Evolutionary conservation across 2,329 filamentous ascomycete species (phyloP), one percentile per base, ranked within the genome.

Genomic region (Ophiosphaerella korrae): DNA sequence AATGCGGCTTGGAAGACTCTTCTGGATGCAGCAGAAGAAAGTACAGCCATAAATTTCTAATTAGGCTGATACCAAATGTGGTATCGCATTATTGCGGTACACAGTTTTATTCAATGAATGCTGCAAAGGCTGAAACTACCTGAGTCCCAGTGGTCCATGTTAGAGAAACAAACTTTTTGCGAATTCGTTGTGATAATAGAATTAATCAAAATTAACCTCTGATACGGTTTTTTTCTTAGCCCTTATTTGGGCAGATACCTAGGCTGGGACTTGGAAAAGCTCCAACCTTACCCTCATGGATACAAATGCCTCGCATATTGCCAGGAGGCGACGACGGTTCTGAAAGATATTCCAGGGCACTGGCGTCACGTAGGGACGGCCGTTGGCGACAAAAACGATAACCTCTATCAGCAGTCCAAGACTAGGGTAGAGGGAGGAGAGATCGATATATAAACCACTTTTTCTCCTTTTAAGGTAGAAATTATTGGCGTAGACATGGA

Each of bases 1-100:
- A 33, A 12, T 3, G 29, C 16, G 8, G 48, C 48, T 16, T 40
- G 48, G 29, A 39, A 50, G 13, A 42, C 39, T 18, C 39, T 50
- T 24, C n/a, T 43, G 7, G 21, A 29, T 12, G 42, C 36, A 36
- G 48, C 48, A 33, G 48, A 45, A 35, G 26, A 38, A 8, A 45
- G 42, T 33, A 39, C 48, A 14, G 42, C 41, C 5, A 50, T 50
- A 21, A 50, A 50, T 23, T 41, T 41, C 38, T 41, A n/a, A 31
- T 21, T 3, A 14, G 38, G 29, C 16, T n/a, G 34, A 36, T 16
- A 36, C 13, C n/a, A 36, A 16, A 14, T 14, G 16, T 14, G 34
- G 16, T 14, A 14, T 7, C 16, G 34, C 34, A 36, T 14, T 14
- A 14, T 36, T 14, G 16, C 34, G 34, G 14, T 26, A 26, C 24